Evolutionary conservation across 768 basidiomycete species (phyloP).

Genomic region (Mycena crocata): DNA sequence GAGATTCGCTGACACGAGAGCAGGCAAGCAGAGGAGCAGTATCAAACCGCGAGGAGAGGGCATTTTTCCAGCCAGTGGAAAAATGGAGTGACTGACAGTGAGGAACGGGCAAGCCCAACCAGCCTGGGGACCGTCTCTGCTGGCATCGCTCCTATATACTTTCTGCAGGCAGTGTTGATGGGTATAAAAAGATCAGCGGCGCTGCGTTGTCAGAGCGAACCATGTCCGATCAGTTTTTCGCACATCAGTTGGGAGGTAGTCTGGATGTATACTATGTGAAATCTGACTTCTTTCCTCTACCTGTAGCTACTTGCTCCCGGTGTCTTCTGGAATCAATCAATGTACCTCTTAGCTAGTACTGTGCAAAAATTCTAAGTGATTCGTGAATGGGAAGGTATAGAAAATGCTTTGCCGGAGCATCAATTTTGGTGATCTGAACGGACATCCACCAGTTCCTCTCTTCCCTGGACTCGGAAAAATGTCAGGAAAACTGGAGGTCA

Average conservation of each 20-base stretch:
- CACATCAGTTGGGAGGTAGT: background rate
- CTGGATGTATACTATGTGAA: no score
- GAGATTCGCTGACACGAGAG: background rate
- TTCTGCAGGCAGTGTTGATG: background rate
- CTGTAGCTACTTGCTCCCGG: no score
- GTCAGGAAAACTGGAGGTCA: no score
- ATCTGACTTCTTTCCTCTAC: no score
- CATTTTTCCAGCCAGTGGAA: conserved; percentile 23
- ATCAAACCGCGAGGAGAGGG: conserved; percentile 1
- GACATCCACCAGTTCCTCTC: no score
- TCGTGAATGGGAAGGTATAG: no score
- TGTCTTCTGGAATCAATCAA: no score
- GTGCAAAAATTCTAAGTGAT: no score
- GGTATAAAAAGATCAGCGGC: conserved; percentile 8
- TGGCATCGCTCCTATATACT: background rate
- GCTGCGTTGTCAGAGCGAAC: conserved; percentile 7
- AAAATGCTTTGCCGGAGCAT: no score
- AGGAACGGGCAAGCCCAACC: conserved; percentile 16
- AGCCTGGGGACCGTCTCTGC: conserved; percentile 2
- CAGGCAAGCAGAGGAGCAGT: background rate
- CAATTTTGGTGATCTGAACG: no score
- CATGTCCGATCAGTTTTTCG: background rate
- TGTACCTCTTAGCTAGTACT: no score
- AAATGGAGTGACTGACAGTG: background rate
- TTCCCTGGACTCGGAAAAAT: no score